Base-by-base conservation (phyloP, 305 asterid species). In the Caryopteris hybrid region DNA sequence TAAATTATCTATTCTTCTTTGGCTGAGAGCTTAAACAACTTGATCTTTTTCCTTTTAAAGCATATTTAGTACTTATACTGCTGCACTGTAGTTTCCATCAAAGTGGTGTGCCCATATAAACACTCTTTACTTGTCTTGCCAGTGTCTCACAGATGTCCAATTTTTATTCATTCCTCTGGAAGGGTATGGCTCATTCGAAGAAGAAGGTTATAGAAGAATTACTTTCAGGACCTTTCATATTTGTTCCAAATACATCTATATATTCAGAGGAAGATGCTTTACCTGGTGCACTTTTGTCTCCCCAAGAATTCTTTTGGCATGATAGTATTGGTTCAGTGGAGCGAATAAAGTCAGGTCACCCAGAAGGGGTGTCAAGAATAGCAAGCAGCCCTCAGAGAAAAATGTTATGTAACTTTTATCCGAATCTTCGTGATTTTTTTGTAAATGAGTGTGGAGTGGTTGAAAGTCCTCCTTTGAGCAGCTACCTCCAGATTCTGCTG, bases 91-190 rank as follows among this genome's bases (percentile, higher is more conserved):
- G 23, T 64, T 47, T 47, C 60, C 61, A 16, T 13, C 27, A 20
- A 38, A 25, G 52, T 64, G 63, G 53, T 66, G 46, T 58, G 70
- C 71, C 17, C 36, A 53, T 62, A 67, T 34, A 23, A 58, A 53
- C 48, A 42, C 4, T 42, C 29, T 56, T 64, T 69, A 22, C 64
- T 72, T 76, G 47, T 74, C 68, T 64, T 54, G 51, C 67, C 95
- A 94, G 99, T 78, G 64, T 86, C 63, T 75, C 86, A n/a, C 98
- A 94, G 82, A 94, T 94, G 99, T 80, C 86, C 69, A 86, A 78
- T 77, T 83, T 91, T 68, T 94, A 91, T 79, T 67, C 86, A 66
- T 83, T 76, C 67, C 81, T 94, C 43, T 89, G 97, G 98, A 86
- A 81, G 64, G 91, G 76, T 71, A 82, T 87, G 93, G 22, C 82